Conservation (phyloP, 495 filamentous ascomycete species). For the Annulohypoxylon nitens region DNA sequence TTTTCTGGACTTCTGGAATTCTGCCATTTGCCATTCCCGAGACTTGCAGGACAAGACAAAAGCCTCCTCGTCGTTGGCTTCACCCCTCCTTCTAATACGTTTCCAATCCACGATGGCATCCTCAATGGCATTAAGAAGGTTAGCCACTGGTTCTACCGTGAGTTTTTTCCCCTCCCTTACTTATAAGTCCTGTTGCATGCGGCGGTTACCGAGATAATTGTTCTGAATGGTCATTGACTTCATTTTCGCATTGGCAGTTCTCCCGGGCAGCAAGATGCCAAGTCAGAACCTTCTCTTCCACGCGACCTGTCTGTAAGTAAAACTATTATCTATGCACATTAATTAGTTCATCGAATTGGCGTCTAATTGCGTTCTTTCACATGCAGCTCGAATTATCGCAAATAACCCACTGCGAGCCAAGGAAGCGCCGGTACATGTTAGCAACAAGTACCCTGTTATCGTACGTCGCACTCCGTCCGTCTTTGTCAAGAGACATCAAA, state of each 20-base stretch:
- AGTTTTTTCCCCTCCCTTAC: slow-evolving; percentile 48
- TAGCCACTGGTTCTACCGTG: slow-evolving; percentile 60
- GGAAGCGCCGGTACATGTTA: slow-evolving; percentile 86
- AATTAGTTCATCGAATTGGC: slow-evolving; percentile 43
- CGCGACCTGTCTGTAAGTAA: slow-evolving; percentile 79
- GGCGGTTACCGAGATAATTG: slow-evolving; percentile 10
- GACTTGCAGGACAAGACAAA: slow-evolving; percentile 52
- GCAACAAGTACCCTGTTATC: slow-evolving; percentile 90
- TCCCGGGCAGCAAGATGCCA: slow-evolving; percentile 64
- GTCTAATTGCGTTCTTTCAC: slow-evolving; percentile 33
- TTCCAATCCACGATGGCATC: slow-evolving; percentile 59
- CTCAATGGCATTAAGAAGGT: slow-evolving; percentile 65
- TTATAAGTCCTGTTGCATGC: slow-evolving; percentile 20
- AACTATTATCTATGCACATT: background rate
- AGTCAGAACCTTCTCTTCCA: slow-evolving; percentile 85
- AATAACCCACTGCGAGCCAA: slow-evolving; percentile 88
- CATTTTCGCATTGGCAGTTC: slow-evolving; percentile 52
- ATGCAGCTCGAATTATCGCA: slow-evolving; percentile 76
- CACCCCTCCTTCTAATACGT: slow-evolving; percentile 26
- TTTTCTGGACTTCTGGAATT: slow-evolving; percentile 32
- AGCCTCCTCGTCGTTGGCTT: slow-evolving; percentile 39
- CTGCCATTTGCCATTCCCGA: slow-evolving; percentile 17
- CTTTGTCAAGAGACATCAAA: background rate
- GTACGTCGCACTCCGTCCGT: slow-evolving; percentile 66
- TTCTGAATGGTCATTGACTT: slow-evolving; percentile 12